Base-by-base conservation (phyloP, 1,284 basidiomycete genomes). In the Cutaneotrichosporon sp. region DNA sequence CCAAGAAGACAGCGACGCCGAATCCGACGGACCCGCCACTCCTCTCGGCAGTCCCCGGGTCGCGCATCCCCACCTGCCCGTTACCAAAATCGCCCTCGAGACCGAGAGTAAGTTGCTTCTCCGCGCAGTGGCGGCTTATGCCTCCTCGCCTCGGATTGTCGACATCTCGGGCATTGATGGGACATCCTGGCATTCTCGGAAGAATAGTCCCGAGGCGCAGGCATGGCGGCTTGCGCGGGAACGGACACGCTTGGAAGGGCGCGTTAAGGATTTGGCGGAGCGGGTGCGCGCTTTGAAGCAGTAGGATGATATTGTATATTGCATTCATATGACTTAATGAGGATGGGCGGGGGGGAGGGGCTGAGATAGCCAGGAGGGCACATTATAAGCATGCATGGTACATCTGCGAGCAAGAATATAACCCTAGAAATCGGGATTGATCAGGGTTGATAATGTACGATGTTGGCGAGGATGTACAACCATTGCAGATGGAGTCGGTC, bases 101-200 rank as follows among this genome's bases (percentile, higher is more conserved):
- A 88, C 88, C 0, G 90, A 94, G 76, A 89, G 89, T 1, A 94
- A 90, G 75, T 74, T 89, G 34, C 82, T 96, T 11, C 91, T 91
- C 73, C 86, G 89, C 36, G 90, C 94, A 65, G 88, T 95, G 11
- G 87, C 93, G 69, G 84, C 85, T 70, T 92, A 90, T 76, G 89
- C 91, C 0, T 87, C 91, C 0, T 86, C 87, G 1, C 88, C 90
- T 0, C 85, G 86, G 9, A 87, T 97, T 46, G 89, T 97, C 46
- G 92, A 96, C 77, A 82, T 96, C 31, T 89, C 90, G 0, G 78
- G 38, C 83, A 82, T 62, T 9, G 55, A 51, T 26, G 59, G 42
- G 53, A 80, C 76, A 47, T 70, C 73, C 10, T 95, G 92, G 92
- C 82, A 88, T 74, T 87, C 87, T 30, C 86, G 85, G 81, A 89